Conservation (phyloP, 2,329 filamentous ascomycete genomes). For the Ascochyta fabae region DNA sequence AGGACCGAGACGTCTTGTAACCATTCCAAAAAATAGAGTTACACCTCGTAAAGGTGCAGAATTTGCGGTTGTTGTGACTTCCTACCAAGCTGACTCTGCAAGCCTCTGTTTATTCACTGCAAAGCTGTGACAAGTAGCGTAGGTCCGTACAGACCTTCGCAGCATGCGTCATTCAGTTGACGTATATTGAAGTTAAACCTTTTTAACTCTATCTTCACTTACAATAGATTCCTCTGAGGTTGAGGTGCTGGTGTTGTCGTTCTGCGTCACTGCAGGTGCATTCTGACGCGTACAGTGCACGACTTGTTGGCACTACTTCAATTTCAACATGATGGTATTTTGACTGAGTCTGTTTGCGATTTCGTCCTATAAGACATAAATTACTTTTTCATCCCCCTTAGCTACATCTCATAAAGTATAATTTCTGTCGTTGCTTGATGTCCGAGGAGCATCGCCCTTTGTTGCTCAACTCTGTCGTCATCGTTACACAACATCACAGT, state of each 20-base stretch:
- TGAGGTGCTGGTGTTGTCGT: background rate
- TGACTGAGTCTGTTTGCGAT: background rate
- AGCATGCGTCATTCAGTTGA: too few species aligned
- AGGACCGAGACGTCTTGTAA: too few species aligned
- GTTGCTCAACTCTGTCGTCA: slow-evolving; percentile 8
- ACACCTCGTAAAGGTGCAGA: too few species aligned
- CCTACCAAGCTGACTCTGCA: too few species aligned
- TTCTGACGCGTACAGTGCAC: background rate
- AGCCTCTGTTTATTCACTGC: too few species aligned
- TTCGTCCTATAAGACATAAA: background rate
- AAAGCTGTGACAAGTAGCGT: too few species aligned
- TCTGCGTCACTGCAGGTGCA: background rate
- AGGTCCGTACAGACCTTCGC: too few species aligned
- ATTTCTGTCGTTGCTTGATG: background rate
- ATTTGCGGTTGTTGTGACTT: too few species aligned
- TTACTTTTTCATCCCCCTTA: background rate
- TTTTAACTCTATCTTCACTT: background rate
- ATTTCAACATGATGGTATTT: background rate
- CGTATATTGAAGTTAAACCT: background rate
- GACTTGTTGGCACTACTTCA: background rate
- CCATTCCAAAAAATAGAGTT: too few species aligned
- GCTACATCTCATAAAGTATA: background rate
- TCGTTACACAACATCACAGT: slow-evolving; percentile 7
- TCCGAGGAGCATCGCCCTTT: slow-evolving; percentile 2
- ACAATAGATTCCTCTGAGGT: background rate